Percentiles rank a stretch among this genome's conserved stretches.
Evolutionary conservation across 441 rosid genomes (phyloP).

Genomic region (Eutrema salsugineum): DNA sequence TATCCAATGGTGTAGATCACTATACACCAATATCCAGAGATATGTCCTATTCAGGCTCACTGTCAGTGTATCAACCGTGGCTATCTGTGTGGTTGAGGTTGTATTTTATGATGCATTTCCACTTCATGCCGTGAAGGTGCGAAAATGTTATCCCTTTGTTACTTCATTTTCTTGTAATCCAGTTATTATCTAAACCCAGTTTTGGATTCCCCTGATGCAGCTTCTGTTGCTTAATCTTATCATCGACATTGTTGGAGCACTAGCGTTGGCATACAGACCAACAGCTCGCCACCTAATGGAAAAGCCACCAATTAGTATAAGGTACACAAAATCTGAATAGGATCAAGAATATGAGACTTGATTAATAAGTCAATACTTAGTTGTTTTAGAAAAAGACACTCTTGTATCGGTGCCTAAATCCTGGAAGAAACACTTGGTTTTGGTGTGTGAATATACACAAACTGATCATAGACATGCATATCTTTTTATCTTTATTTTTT

Average conservation of each 20-base stretch:
- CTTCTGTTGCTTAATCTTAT: conserved; percentile 74
- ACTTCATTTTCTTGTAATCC: conserved; percentile 1
- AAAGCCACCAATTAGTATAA: conserved; percentile 79
- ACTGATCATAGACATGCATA: not conserved
- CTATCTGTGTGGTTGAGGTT: conserved; percentile 68
- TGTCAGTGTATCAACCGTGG: conserved; percentile 70
- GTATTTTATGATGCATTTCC: conserved; percentile 68
- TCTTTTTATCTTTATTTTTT: not conserved
- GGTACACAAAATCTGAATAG: conserved; percentile 12
- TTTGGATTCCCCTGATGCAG: conserved; percentile 31
- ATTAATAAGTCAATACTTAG: not conserved
- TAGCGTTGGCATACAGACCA: conserved; percentile 82
- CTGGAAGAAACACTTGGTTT: not conserved
- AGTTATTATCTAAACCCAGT: not conserved
- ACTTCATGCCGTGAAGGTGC: conserved; percentile 70
- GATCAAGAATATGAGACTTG: not conserved
- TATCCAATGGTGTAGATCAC: conserved; percentile 83
- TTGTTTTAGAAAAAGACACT: not conserved
- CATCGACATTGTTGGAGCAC: conserved; percentile 87
- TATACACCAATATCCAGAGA: conserved; percentile 81
- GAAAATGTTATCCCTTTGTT: conserved; percentile 11
- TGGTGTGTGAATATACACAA: not conserved
- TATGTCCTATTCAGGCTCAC: conserved; percentile 85
- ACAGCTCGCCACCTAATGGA: conserved; percentile 67
- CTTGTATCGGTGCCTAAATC: too few species aligned